These are phyloP conservation scores for Bombardia bombarda DNA, from an alignment of 495 filamentous ascomycete species.

Conservation along the genomic window DNA sequence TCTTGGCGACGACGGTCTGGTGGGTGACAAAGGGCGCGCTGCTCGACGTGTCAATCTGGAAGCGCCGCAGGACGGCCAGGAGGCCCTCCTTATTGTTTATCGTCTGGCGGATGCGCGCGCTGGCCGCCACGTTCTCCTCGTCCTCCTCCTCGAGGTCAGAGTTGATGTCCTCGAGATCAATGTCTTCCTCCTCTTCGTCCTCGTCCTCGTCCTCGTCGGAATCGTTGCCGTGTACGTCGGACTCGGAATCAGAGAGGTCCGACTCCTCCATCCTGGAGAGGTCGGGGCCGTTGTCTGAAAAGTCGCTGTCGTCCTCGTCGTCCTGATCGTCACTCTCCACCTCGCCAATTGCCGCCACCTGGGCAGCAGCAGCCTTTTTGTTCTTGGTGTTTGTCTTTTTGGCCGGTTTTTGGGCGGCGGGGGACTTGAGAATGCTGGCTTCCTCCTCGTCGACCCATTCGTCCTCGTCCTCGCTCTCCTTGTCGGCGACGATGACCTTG, in stretches of 20 bases:
- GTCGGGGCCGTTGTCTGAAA: constrained; percentile 22
- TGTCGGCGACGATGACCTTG: neutral
- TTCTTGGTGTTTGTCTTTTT: constrained; percentile 13
- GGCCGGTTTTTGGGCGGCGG: neutral
- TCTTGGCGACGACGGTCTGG: constrained; percentile 42
- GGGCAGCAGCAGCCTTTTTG: constrained; percentile 28
- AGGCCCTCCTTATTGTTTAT: constrained; percentile 95
- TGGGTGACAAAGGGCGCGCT: constrained; percentile 46
- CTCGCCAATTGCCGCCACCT: constrained; percentile 35
- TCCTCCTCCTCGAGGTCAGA: constrained; percentile 60
- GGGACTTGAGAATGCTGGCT: neutral
- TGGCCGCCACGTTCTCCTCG: constrained; percentile 59
- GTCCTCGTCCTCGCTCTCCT: neutral
- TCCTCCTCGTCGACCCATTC: constrained; percentile 2
- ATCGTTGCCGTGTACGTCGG: constrained; percentile 54
- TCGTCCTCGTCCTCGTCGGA: constrained; percentile 72
- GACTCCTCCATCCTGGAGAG: constrained; percentile 24
- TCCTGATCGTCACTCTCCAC: constrained; percentile 20
- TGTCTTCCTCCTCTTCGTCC: constrained; percentile 56
- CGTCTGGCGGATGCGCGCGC: constrained; percentile 85
- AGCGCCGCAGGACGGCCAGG: constrained; percentile 64
- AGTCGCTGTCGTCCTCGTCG: constrained; percentile 18
- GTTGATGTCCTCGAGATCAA: constrained; percentile 79
- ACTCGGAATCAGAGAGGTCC: constrained; percentile 30
- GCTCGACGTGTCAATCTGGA: constrained; percentile 52